A percentile compares a stretch with the other conserved stretches of the same genome.
Conservation (phyloP, 768 basidiomycete genomes). For the Galerina marginata region DNA sequence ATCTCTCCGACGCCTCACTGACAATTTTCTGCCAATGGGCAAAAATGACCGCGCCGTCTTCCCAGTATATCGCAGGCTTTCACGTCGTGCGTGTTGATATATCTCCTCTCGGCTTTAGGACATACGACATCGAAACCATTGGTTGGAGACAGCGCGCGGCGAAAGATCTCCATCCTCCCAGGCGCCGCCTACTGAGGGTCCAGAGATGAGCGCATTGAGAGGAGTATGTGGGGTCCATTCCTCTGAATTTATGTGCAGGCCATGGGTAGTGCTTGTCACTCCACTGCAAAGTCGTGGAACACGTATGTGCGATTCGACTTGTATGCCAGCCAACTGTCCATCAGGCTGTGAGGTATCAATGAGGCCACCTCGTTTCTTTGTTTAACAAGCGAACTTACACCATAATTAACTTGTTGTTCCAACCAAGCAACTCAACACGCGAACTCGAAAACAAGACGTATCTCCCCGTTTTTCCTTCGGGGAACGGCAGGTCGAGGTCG, state of each 20-base stretch:
- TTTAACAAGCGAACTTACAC: too few species aligned
- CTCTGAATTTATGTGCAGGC: conserved; percentile 32
- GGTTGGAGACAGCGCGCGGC: conserved; percentile 50
- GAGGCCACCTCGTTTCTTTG: too few species aligned
- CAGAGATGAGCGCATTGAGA: conserved; percentile 48
- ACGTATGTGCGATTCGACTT: conserved; percentile 56
- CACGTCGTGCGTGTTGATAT: conserved; percentile 46
- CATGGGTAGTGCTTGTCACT: conserved; percentile 49
- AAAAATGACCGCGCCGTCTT: conserved; percentile 42
- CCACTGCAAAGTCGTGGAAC: conserved; percentile 53
- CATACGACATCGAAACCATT: conserved; percentile 54
- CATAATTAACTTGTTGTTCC: too few species aligned
- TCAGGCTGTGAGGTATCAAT: conserved; percentile 36
- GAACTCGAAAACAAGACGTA: conserved; percentile 38
- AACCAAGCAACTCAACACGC: too few species aligned
- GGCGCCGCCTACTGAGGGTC: conserved; percentile 51
- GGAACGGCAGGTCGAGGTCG: conserved; percentile 49
- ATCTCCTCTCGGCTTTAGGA: conserved; percentile 40
- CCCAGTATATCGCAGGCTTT: conserved; percentile 40
- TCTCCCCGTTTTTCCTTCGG: conserved; percentile 52
- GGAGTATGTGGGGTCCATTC: conserved; percentile 40
- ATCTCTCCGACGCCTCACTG: conserved; percentile 47
- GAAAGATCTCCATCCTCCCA: conserved; percentile 47
- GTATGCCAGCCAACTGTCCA: conserved; percentile 58
- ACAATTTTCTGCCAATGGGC: conserved; percentile 47